Conservation (phyloP, 148 eudicot species). For the Camellia japonica region DNA sequence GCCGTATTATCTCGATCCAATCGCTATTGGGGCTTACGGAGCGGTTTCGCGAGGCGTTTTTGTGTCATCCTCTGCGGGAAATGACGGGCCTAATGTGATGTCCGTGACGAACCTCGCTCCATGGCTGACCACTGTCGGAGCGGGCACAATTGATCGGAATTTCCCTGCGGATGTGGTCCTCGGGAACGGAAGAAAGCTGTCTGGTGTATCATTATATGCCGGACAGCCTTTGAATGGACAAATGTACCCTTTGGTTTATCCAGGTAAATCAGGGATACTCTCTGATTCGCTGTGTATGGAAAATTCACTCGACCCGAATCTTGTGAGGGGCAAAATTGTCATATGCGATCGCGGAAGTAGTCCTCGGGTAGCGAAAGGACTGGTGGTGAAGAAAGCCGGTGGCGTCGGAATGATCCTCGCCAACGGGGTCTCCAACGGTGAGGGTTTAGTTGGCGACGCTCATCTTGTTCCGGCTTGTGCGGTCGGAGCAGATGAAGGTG, state of each 20-base stretch:
- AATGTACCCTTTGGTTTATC: slow-evolving; percentile 72
- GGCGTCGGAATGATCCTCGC: slow-evolving; percentile 94
- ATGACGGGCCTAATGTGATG: slow-evolving; percentile 88
- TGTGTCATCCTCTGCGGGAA: slow-evolving; percentile 85
- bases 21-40: slow-evolving; percentile 88
- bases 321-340: slow-evolving; percentile 78
- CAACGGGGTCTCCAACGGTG: slow-evolving; percentile 74
- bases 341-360: slow-evolving; percentile 90
- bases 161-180: slow-evolving; percentile 80
- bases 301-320: slow-evolving; percentile 61
- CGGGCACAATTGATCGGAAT: slow-evolving; percentile 79
- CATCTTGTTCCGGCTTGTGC: slow-evolving; percentile 79
- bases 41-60: slow-evolving; percentile 79
- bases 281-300: slow-evolving; percentile 92
- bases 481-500: slow-evolving; percentile 70
- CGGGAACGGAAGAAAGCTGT: slow-evolving; percentile 57
- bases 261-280: slow-evolving; percentile 73
- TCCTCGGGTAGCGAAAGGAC: slow-evolving; percentile 85
- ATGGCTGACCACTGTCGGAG: slow-evolving; percentile 89
- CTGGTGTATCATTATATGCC: slow-evolving; percentile 81
- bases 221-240: slow-evolving; percentile 52
- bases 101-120: slow-evolving; percentile 92
- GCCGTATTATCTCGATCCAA: slow-evolving; percentile 92
- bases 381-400: slow-evolving; percentile 87
- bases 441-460: slow-evolving; percentile 90